A percentile compares a stretch with the other conserved stretches of the same genome.
Evolutionary conservation across 805 yeast species (phyloP).

Genomic region (Wickerhamiella australiensis): DNA sequence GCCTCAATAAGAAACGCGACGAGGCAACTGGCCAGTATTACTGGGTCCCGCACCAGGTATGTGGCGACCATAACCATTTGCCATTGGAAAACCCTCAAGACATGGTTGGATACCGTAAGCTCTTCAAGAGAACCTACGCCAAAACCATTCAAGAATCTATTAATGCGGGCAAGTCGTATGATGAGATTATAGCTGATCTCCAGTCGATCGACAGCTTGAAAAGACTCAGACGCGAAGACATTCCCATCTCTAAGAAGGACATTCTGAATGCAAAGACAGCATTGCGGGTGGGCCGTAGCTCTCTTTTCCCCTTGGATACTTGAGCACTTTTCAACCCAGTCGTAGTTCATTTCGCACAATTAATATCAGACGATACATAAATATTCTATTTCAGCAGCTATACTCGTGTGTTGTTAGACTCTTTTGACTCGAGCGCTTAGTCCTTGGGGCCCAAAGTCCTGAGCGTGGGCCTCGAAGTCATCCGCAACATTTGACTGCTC

Average conservation of each 20-base stretch:
- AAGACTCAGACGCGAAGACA: background rate
- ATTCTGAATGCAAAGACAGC: background rate
- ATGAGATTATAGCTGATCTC: background rate
- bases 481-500: conserved; percentile 23
- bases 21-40: background rate
- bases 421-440: conserved; percentile 9
- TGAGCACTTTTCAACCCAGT: background rate
- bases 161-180: background rate
- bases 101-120: background rate
- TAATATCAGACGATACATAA: background rate
- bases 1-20: background rate
- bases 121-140: background rate
- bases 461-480: conserved; percentile 60
- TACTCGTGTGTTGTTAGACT: too few species aligned
- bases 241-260: background rate
- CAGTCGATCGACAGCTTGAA: background rate
- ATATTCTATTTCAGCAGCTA: too few species aligned
- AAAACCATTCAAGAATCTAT: background rate
- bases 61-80: background rate
- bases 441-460: conserved; percentile 31
- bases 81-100: background rate
- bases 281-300: background rate
- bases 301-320: background rate
- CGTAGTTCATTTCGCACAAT: background rate
- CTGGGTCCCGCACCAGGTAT: background rate